Percentiles rank a stretch among this genome's conserved stretches.
Conservation (phyloP, 768 basidiomycete species). For the Amanita pseudoporphyria region DNA sequence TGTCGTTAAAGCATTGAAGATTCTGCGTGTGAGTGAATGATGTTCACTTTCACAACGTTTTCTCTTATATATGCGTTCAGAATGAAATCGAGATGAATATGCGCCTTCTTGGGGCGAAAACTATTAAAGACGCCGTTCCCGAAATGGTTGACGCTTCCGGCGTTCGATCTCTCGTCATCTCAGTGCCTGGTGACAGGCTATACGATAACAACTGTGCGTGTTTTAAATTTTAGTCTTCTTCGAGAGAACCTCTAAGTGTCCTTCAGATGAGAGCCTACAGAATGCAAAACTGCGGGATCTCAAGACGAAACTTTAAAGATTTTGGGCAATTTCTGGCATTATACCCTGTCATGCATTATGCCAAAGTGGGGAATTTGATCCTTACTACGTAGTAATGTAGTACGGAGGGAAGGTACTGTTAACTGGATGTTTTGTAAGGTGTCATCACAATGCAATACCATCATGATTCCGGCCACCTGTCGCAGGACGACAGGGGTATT, state of each 20-base stretch:
- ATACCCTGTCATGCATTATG: too few relatives aligned
- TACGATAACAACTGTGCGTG: conserved; percentile 81
- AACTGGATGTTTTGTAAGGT: too few relatives aligned
- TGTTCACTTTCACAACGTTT: neutral
- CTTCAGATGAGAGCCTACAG: conserved; percentile 29
- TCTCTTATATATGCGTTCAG: conserved; percentile 27
- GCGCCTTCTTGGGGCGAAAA: conserved; percentile 81
- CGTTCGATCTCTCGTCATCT: conserved; percentile 52
- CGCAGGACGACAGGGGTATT: conserved; percentile 9
- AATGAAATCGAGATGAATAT: conserved; percentile 99
- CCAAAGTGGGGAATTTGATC: too few relatives aligned
- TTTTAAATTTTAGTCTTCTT: conserved; percentile 6
- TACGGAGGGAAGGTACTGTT: too few relatives aligned
- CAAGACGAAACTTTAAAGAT: conserved; percentile 19
- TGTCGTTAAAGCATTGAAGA: conserved; percentile 73
- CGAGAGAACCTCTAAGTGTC: conserved; percentile 10
- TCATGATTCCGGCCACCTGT: too few relatives aligned
- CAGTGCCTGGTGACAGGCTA: conserved; percentile 64
- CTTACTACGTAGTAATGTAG: too few relatives aligned
- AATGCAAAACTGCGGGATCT: conserved; percentile 20
- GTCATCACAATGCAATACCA: too few relatives aligned
- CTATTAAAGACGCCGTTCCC: conserved; percentile 68
- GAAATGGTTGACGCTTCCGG: conserved; percentile 85
- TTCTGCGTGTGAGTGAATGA: conserved; percentile 48
- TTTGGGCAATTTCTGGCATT: too few relatives aligned